Percentiles rank a stretch among this genome's conserved stretches.
Conservation (phyloP, 768 basidiomycete genomes). For the Boletus edulis region DNA sequence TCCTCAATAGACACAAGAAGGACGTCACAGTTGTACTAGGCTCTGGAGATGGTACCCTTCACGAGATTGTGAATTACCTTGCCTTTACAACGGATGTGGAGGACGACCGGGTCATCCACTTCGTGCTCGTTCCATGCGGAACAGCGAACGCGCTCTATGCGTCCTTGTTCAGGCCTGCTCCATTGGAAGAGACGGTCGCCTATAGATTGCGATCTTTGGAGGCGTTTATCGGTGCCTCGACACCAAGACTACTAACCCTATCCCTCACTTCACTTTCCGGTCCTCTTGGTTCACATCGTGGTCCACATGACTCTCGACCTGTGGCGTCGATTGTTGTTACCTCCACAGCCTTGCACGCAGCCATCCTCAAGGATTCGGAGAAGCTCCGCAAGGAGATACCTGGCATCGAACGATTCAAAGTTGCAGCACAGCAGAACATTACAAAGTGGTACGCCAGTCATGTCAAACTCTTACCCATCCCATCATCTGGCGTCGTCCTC, state of each 20-base stretch:
- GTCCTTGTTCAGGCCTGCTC: slow-evolving; percentile 62
- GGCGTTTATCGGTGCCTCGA: slow-evolving; percentile 43
- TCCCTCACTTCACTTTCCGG: slow-evolving; percentile 48
- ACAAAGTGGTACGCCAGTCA: slow-evolving; percentile 64
- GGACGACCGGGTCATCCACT: slow-evolving; percentile 26
- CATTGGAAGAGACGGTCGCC: slow-evolving; percentile 23
- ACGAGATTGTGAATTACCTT: slow-evolving; percentile 78
- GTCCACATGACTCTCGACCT: slow-evolving; percentile 11
- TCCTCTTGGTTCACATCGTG: slow-evolving; percentile 24
- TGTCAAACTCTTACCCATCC: slow-evolving; percentile 54
- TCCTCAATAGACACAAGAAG: slow-evolving; percentile 35
- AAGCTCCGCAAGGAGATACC: slow-evolving; percentile 64
- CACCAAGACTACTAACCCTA: slow-evolving; percentile 46
- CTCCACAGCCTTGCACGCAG: slow-evolving; percentile 83
- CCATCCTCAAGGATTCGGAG: slow-evolving; percentile 82
- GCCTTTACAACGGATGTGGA: not conserved
- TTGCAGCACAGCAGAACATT: slow-evolving; percentile 77
- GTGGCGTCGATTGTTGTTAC: slow-evolving; percentile 76
- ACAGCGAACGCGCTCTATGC: slow-evolving; percentile 94
- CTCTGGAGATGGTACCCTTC: slow-evolving; percentile 91
- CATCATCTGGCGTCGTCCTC: slow-evolving; percentile 42
- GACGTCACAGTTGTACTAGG: slow-evolving; percentile 53
- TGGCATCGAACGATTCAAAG: slow-evolving; percentile 81
- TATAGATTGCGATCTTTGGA: slow-evolving; percentile 58
- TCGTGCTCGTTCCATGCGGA: slow-evolving; percentile 69